Conservation (phyloP, 768 basidiomycete genomes). For the Sarcodon aspratus region DNA sequence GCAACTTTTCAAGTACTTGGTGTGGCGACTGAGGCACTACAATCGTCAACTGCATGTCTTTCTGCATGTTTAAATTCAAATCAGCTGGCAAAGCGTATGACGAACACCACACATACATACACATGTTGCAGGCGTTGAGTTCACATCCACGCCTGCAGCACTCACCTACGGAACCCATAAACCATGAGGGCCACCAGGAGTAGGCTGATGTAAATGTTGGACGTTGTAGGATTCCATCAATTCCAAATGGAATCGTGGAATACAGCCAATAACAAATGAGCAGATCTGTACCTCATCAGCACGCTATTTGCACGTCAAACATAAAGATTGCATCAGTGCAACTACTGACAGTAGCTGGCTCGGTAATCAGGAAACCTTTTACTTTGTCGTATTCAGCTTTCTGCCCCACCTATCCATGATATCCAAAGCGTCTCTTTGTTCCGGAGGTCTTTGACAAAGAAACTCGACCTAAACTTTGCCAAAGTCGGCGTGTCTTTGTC, state of each 20-base stretch:
- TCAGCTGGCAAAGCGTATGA: not conserved
- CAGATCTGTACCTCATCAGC: too few relatives aligned
- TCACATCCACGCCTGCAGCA: not conserved
- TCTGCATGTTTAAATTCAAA: not conserved
- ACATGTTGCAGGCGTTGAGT: not conserved
- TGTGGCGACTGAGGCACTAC: constrained; percentile 10
- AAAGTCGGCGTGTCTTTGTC: not conserved
- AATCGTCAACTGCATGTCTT: not conserved
- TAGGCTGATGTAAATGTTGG: not conserved
- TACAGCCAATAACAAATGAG: too few relatives aligned
- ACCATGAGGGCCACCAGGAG: not conserved
- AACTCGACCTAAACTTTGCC: not conserved
- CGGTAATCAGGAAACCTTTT: too few relatives aligned
- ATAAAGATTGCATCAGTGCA: too few relatives aligned
- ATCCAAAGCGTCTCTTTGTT: not conserved
- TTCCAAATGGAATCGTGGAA: not conserved
- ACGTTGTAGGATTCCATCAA: not conserved
- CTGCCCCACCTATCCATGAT: too few relatives aligned
- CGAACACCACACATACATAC: not conserved
- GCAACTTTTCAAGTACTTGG: constrained; percentile 50
- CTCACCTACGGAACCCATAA: not conserved
- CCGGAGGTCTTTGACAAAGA: not conserved
- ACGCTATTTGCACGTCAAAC: too few relatives aligned
- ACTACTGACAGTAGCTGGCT: too few relatives aligned
- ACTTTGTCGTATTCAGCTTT: too few relatives aligned